Evolutionary conservation across 2,329 filamentous ascomycete species (phyloP).

Genomic region (Trichoderma citrinoviride): DNA sequence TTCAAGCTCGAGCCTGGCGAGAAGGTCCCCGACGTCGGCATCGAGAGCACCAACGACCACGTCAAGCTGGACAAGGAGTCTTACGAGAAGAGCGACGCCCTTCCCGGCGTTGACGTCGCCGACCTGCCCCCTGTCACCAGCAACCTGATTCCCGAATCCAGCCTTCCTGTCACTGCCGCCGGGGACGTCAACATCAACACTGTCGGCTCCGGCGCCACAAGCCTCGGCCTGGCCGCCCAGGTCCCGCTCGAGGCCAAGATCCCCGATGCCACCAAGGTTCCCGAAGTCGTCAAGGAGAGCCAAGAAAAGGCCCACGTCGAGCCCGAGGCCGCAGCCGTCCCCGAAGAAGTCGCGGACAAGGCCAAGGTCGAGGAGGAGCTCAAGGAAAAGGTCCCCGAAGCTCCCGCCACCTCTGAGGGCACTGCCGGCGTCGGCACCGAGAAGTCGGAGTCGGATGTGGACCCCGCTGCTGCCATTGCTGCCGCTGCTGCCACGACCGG

Average conservation of each 20-base stretch:
- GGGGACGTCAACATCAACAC: slow-evolving; percentile 50
- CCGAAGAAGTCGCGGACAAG: slow-evolving; percentile 68
- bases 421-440: slow-evolving; percentile 51
- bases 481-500: slow-evolving; percentile 34
- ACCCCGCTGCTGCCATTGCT: slow-evolving; percentile 40
- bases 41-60: slow-evolving; percentile 67
- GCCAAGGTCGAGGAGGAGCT: slow-evolving; percentile 68
- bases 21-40: slow-evolving; percentile 70
- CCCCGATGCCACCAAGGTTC: slow-evolving; percentile 51
- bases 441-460: slow-evolving; percentile 45
- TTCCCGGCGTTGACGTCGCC: slow-evolving; percentile 46
- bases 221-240: slow-evolving; percentile 64
- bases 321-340: slow-evolving; percentile 66
- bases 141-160: slow-evolving; percentile 78
- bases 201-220: slow-evolving; percentile 58
- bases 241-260: slow-evolving; percentile 61
- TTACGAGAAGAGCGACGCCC: slow-evolving; percentile 75
- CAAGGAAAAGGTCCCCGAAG: slow-evolving; percentile 62
- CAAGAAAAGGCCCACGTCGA: slow-evolving; percentile 62
- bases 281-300: slow-evolving; percentile 63
- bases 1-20: slow-evolving; percentile 77
- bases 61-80: slow-evolving; percentile 79
- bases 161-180: slow-evolving; percentile 60
- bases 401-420: slow-evolving; percentile 56
- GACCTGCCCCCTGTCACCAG: slow-evolving; percentile 54